Conservation (phyloP, 1,284 basidiomycete genomes). For the Leccinum angustisporum region DNA sequence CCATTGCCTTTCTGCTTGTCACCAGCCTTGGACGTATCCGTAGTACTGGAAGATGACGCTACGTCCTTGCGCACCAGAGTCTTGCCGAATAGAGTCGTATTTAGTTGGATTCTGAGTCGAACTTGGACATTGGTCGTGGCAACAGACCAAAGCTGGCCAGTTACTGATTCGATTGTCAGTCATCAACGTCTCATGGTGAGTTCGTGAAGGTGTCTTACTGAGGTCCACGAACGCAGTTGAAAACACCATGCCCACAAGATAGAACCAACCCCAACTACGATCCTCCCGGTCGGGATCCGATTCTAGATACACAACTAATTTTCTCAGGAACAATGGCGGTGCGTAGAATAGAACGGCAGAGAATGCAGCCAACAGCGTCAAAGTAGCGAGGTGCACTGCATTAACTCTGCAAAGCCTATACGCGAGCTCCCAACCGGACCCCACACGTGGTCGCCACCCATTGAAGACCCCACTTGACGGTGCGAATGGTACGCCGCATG, state of each 20-base stretch:
- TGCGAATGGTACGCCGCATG: slow-evolving; percentile 39
- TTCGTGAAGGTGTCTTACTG: slow-evolving; percentile 40
- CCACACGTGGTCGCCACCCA: slow-evolving; percentile 39
- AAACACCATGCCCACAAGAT: slow-evolving; percentile 67
- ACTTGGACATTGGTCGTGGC: slow-evolving; percentile 72
- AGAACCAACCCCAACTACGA: slow-evolving; percentile 72
- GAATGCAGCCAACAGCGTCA: slow-evolving; percentile 58
- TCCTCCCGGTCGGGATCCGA: slow-evolving; percentile 52
- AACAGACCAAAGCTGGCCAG: slow-evolving; percentile 67
- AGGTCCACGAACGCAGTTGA: slow-evolving; percentile 61
- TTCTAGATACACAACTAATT: slow-evolving; percentile 75
- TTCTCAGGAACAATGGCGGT: slow-evolving; percentile 75
- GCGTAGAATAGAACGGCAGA: slow-evolving; percentile 74
- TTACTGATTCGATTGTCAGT: slow-evolving; percentile 23
- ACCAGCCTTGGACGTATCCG: slow-evolving; percentile 22
- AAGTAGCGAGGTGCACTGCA: slow-evolving; percentile 36
- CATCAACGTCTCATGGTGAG: not conserved
- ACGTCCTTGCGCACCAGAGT: slow-evolving; percentile 88
- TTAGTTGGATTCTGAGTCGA: slow-evolving; percentile 78
- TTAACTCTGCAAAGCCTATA: slow-evolving; percentile 63
- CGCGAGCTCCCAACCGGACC: slow-evolving; percentile 62
- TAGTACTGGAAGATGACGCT: slow-evolving; percentile 55
- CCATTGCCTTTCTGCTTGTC: slow-evolving; percentile 35
- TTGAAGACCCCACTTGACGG: slow-evolving; percentile 38
- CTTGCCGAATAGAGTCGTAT: slow-evolving; percentile 85